Evolutionary conservation across 164 flowering plant species (phyloP), one percentile per base, ranked within the genome.

Genomic region (Umbellularia californica): DNA sequence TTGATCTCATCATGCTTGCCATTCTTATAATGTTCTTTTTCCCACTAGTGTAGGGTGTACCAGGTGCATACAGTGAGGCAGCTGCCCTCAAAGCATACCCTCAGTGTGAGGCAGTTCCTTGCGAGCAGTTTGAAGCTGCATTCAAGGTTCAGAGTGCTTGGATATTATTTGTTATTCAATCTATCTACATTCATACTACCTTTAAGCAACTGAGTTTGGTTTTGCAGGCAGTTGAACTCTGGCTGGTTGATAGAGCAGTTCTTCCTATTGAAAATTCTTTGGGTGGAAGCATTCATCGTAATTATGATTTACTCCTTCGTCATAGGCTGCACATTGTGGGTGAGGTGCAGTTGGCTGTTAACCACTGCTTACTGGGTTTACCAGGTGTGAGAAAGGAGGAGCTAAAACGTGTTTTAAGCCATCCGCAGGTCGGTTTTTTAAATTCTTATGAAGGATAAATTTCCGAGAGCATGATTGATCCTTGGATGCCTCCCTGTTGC

Each of bases 251-350:
- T 52, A 88, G 85, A 79, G 92, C 90, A 60, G 90, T 90, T 76
- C 88, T 90, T 71, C 90, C 92, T 11, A 86, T 90, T 78, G 95
- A 90, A 80, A 89, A 83, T 81, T 84, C 92, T 62, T 66, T 87
- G 17, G 88, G 88, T 67, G 95, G 91, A 74, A 87, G 90, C 79
- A 85, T 88, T 66, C 92, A 90, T 72, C 86, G 91, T 3, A 89
- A 88, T 77, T 90, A 90, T 74, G 94, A 90, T 73, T 81, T 90
- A 58, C 89, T 90, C n/a, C 89, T 88, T 65, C 86, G 89, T 25
- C 95, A 90, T 75, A 79, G 89, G 74, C 84, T 90, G 41, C 92
- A 90, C 75, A 90, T 90, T 65, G 91, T 90, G 52, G 93, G 93
- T 50, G 92, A 90, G 77, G 92, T 89, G 68, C 89, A 88, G 80